Percentiles rank a stretch among this genome's conserved stretches.
Evolutionary conservation across 208 protist species (phyloP).

Genomic region (Leishmania aethiopica): DNA sequence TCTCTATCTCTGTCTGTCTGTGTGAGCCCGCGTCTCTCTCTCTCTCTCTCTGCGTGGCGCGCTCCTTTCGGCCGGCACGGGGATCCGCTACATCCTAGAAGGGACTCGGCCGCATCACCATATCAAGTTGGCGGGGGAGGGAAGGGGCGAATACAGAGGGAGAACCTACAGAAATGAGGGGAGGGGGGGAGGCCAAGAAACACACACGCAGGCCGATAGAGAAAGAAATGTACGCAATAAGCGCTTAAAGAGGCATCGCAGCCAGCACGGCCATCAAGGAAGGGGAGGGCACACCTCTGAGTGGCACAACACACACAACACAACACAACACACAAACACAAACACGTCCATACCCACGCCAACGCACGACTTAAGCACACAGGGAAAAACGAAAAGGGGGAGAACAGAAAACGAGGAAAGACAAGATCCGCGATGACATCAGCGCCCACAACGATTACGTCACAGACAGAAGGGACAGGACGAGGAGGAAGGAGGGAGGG

Average conservation of each 20-base stretch:
- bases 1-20: not conserved
- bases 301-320: not conserved
- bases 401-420: conserved; percentile 16
- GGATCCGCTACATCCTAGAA: not conserved
- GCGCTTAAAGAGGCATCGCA: not conserved
- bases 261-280: conserved; percentile 10
- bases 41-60: not conserved
- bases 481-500: not conserved
- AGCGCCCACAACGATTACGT: not conserved
- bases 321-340: no score
- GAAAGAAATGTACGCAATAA: not conserved
- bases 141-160: conserved; percentile 4
- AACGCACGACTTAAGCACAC: not conserved
- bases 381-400: not conserved
- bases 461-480: not conserved
- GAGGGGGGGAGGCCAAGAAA: not conserved
- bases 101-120: not conserved
- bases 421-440: conserved; percentile 9
- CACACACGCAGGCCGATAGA: not conserved
- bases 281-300: not conserved
- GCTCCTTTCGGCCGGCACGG: not conserved
- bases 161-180: conserved; percentile 4
- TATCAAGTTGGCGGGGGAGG: not conserved
- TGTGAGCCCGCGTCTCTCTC: not conserved
- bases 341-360: no score